Conservation (phyloP, 352 stramenopile species). For the Globisporangium mamillatum region DNA sequence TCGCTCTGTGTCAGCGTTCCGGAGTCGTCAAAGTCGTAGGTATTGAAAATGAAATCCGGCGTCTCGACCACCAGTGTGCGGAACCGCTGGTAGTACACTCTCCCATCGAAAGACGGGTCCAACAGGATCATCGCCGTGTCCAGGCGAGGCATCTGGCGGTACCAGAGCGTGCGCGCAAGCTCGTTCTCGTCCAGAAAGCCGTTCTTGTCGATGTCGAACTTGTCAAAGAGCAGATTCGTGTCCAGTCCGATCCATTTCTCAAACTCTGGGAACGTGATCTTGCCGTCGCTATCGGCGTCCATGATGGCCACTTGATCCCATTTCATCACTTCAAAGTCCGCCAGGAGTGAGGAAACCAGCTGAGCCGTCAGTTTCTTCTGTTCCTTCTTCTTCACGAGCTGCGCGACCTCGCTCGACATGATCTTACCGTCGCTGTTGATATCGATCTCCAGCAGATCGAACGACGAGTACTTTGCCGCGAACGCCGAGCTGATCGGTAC, state of each 20-base stretch:
- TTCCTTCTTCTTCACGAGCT: slow-evolving; percentile 23
- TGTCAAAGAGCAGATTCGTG: slow-evolving; percentile 76
- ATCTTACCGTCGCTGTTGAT: slow-evolving; percentile 66
- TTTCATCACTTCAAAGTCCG: slow-evolving; percentile 67
- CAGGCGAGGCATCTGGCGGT: slow-evolving; percentile 66
- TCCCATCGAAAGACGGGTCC: slow-evolving; percentile 78
- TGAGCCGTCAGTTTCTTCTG: slow-evolving; percentile 41
- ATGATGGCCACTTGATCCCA: slow-evolving; percentile 41
- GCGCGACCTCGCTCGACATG: slow-evolving; percentile 53
- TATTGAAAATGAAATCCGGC: slow-evolving; percentile 58
- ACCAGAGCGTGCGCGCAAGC: slow-evolving; percentile 58
- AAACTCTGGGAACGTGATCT: slow-evolving; percentile 74
- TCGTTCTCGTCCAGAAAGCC: slow-evolving; percentile 84
- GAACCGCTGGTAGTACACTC: slow-evolving; percentile 77
- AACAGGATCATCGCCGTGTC: slow-evolving; percentile 69
- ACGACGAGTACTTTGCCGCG: slow-evolving; percentile 63
- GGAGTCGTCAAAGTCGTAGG: slow-evolving; percentile 75
- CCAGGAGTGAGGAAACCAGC: slow-evolving; percentile 36
- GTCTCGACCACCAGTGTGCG: slow-evolving; percentile 32
- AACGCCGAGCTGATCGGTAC: slow-evolving; percentile 58
- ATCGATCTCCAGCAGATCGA: slow-evolving; percentile 72
- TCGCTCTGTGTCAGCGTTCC: slow-evolving; percentile 52
- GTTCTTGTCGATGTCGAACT: slow-evolving; percentile 84
- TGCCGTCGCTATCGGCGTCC: slow-evolving; percentile 46
- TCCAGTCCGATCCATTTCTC: slow-evolving; percentile 65